phyloP scores from a whole-genome alignment of 345 rosid genomes.

The Citrus trifoliata region DNA sequence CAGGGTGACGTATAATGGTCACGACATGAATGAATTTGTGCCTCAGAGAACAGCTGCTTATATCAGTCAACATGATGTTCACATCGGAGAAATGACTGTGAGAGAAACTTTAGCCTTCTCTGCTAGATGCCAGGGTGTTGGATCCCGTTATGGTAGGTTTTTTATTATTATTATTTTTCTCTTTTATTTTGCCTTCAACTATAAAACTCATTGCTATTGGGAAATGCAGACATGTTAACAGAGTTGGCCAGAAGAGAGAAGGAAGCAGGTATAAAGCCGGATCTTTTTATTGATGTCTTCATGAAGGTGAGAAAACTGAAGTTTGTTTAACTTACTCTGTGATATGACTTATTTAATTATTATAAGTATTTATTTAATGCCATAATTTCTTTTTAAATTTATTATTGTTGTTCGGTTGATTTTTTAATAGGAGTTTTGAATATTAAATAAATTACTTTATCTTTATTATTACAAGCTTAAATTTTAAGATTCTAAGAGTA shows the following conservation, averaged over 20 bases:
- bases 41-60: no score
- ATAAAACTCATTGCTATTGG: not conserved
- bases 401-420: no score
- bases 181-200: not conserved
- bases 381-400: no score
- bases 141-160: constrained; percentile 22
- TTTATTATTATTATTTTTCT: not conserved
- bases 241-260: constrained; percentile 82
- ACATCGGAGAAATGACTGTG: constrained; percentile 59
- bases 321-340: not conserved
- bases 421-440: no score
- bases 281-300: constrained; percentile 77
- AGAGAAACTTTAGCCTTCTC: constrained; percentile 79
- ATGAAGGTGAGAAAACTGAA: constrained; percentile 48
- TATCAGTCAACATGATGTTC: constrained; percentile 34
- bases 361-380: no score
- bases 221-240: constrained; percentile 14
- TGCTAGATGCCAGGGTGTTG: constrained; percentile 67
- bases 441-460: no score
- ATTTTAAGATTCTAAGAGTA: accelerated
- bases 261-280: constrained; percentile 67
- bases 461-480: no score
- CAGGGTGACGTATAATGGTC: constrained; percentile 55
- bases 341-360: no score
- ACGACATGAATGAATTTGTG: constrained; percentile 53